Base-by-base conservation (phyloP, 768 basidiomycete genomes). In the Auricularia cornea region DNA sequence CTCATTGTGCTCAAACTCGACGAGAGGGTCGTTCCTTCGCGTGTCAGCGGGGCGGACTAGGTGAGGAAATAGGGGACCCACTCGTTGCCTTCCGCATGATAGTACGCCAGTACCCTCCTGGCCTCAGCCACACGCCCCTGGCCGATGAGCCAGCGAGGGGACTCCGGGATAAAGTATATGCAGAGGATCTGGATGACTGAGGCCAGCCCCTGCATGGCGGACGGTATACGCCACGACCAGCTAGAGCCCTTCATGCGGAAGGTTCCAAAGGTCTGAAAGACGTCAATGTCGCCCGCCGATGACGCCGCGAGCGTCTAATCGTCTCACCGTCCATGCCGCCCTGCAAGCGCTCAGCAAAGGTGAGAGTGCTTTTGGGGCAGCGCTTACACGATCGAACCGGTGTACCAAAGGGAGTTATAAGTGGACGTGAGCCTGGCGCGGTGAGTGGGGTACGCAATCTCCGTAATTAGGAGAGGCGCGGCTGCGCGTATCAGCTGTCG, bases 351-450 rank as follows among this genome's bases (percentile, higher is more conserved):
- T 5, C 20, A 38, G 3, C 44, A 6, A 48, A 6, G 44, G 20
- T 20, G 3, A 38, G 3, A n/a, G n/a, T n/a, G n/a, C n/a, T n/a
- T n/a, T n/a, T n/a, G n/a, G n/a, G 35, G 16, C 1, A 38, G 1
- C 90, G 91, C 35, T 38, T 38, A 38, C 35, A 38, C 41, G 60
- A 57, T n/a, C 32, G 23, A 31, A 26, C 35, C 33, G 29, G 33
- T 75, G 61, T 68, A 84, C 84, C 68, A 93, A 65, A 92, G 85
- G 32, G 89, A 87, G 79, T 92, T 90, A 78, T 89, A 91, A 59
- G 84, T 74, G 2, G 89, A 85, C 14, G 89, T 94, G 64, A 94
- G 74, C 38, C 85, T 85, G 18, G 86, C 88, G 67, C 92, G 90
- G 74, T 88, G 87, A 3, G 87, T 88, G 29, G 87, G 87, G 73